Percentiles rank a stretch among this genome's conserved stretches.
Conservation (phyloP, 2,329 filamentous ascomycete species). For the Sarocladium brachiariae region DNA sequence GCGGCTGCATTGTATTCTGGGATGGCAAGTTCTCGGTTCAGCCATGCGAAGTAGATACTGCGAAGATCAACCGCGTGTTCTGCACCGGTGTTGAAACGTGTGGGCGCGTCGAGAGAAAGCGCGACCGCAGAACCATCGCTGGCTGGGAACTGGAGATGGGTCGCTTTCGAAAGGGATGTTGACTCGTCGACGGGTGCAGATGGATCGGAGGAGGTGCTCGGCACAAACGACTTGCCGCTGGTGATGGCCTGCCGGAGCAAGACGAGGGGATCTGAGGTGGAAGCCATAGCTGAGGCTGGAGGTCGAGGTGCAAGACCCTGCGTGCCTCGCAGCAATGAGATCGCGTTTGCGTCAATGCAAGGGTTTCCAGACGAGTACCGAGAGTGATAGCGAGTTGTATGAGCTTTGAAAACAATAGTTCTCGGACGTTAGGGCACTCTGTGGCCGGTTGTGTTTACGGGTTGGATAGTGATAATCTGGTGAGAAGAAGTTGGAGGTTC, state of each 20-base stretch:
- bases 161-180: conserved; percentile 62
- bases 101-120: conserved; percentile 64
- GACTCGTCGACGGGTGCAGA: conserved; percentile 47
- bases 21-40: conserved; percentile 83
- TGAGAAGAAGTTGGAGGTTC: conserved; percentile 3
- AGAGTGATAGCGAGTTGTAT: not conserved
- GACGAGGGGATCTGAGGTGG: conserved; percentile 69
- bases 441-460: not conserved
- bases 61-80: conserved; percentile 74
- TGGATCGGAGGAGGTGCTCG: conserved; percentile 63
- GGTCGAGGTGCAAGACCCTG: conserved; percentile 3
- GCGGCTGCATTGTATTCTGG: conserved; percentile 86
- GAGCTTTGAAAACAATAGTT: not conserved
- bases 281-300: conserved; percentile 41
- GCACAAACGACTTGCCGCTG: conserved; percentile 60
- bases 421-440: not conserved
- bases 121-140: conserved; percentile 44
- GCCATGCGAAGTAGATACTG: conserved; percentile 93
- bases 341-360: not conserved
- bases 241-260: conserved; percentile 80
- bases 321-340: not conserved
- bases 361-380: not conserved
- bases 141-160: conserved; percentile 64
- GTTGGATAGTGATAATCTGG: not conserved
- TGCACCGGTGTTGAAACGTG: conserved; percentile 82